These are phyloP conservation scores for Penicillium occitanis DNA, from an alignment of 2,329 filamentous ascomycete species.

Conservation along the genomic window DNA sequence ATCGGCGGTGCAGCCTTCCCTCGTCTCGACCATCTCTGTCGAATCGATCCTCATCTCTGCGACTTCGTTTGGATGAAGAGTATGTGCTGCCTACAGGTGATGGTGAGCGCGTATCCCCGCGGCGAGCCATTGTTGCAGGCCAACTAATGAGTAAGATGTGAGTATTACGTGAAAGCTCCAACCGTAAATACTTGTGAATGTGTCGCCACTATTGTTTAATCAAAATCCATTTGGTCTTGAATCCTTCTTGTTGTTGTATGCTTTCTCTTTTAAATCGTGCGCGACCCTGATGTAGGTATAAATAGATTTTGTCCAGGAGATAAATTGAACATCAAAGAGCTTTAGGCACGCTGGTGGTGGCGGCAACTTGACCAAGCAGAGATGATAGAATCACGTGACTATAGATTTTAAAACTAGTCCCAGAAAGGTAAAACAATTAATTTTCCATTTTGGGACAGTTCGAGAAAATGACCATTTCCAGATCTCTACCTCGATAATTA, in stretches of 20 bases:
- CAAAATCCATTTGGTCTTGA: slow-evolving; percentile 10
- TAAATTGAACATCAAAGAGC: background rate
- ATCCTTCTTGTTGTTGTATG: background rate
- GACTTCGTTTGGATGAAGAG: slow-evolving; percentile 66
- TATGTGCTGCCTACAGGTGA: slow-evolving; percentile 85
- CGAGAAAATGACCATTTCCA: background rate
- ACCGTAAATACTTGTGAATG: slow-evolving; percentile 16
- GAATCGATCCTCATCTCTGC: slow-evolving; percentile 55
- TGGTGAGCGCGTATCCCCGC: slow-evolving; percentile 76
- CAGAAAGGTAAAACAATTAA: background rate
- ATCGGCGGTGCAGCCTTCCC: slow-evolving; percentile 47
- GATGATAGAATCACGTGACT: background rate
- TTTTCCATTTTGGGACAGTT: slow-evolving; percentile 10
- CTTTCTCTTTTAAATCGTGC: background rate
- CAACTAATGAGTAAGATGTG: slow-evolving; percentile 46
- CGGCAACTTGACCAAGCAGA: background rate
- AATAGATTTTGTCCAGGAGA: background rate
- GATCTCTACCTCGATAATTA: background rate
- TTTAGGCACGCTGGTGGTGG: background rate
- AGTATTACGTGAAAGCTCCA: slow-evolving; percentile 46
- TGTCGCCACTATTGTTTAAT: slow-evolving; percentile 8
- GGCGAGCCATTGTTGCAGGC: slow-evolving; percentile 60
- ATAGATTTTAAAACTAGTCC: background rate
- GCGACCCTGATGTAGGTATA: background rate
- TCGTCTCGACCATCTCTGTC: slow-evolving; percentile 55